Evolutionary conservation across 73 alveolate genomes (phyloP).

Genomic region (Paramecium caudatum): DNA sequence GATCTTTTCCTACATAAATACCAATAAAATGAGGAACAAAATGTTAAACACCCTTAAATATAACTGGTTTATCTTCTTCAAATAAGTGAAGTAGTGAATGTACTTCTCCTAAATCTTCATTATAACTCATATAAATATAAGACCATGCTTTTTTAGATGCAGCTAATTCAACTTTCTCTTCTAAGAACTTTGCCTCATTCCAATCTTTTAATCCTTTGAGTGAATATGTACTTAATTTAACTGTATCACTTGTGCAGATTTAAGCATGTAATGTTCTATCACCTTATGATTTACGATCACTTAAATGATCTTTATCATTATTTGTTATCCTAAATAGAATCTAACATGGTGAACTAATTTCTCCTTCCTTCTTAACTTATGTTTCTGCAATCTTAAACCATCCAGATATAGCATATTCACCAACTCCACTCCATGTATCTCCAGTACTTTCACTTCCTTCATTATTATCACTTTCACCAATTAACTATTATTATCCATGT

Average conservation of each 20-base stretch:
- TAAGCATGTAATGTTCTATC: conserved; percentile 67
- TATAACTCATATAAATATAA: conserved; percentile 58
- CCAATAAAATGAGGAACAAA: conserved; percentile 65
- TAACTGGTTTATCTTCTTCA: conserved; percentile 52
- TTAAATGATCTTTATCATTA: conserved; percentile 49
- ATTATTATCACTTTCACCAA: conserved; percentile 39
- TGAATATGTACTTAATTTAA: conserved; percentile 31
- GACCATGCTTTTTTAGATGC: conserved; percentile 64
- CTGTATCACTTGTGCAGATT: conserved; percentile 11
- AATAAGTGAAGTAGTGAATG: conserved; percentile 46
- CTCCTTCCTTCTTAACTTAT: conserved; percentile 6
- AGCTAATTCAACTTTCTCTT: conserved; percentile 39
- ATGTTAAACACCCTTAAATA: conserved; percentile 38
- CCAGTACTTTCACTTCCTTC: conserved; percentile 39
- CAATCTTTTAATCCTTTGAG: conserved; percentile 42
- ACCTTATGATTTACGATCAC: conserved; percentile 51
- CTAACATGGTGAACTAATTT: background rate
- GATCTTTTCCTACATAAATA: conserved; percentile 66
- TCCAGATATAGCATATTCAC: conserved; percentile 61
- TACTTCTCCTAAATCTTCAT: conserved; percentile 2
- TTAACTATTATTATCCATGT: conserved; percentile 38
- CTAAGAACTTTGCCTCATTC: conserved; percentile 65
- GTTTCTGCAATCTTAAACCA: conserved; percentile 60
- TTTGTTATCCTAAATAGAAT: conserved; percentile 47
- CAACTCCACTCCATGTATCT: conserved; percentile 65